These are phyloP conservation scores for Croton setiger DNA, from an alignment of 441 rosid genomes.

Conservation along the genomic window DNA sequence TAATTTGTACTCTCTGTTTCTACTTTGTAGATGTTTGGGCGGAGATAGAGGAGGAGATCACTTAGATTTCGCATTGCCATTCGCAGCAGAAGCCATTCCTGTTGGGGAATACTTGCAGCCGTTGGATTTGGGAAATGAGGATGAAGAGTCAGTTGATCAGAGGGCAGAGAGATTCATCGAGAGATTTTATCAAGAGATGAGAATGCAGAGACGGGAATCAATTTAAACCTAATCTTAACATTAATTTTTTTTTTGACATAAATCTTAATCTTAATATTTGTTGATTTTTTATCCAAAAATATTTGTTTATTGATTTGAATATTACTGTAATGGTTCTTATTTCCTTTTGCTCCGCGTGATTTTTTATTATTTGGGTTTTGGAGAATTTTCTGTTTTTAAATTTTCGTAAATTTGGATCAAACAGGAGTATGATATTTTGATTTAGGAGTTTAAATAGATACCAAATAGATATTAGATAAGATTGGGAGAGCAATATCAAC, in stretches of 20 bases:
- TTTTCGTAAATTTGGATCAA: neutral
- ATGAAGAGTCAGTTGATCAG: conserved; percentile 49
- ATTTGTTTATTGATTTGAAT: neutral
- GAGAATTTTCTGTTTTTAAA: neutral
- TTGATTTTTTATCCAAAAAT: neutral
- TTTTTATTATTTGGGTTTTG: conserved; percentile 4
- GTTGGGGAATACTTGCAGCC: conserved; percentile 24
- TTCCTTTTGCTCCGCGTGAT: neutral
- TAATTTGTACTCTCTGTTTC: conserved; percentile 21
- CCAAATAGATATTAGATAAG: no score
- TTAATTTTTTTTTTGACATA: no score
- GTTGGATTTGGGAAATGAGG: conserved; percentile 28
- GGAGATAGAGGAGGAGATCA: conserved; percentile 22
- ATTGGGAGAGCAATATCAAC: no score
- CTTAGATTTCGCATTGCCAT: conserved; percentile 8
- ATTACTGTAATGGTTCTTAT: neutral
- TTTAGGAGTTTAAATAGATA: no score
- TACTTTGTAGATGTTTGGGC: conserved; percentile 37
- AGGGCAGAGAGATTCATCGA: conserved; percentile 70
- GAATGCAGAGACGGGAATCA: conserved; percentile 50
- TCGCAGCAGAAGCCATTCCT: conserved; percentile 13
- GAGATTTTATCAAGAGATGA: conserved; percentile 57
- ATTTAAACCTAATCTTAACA: neutral
- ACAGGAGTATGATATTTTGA: no score
- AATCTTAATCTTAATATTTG: no score